These are phyloP conservation scores for Begonia fuchsioides DNA, from an alignment of 306 rosid species.

Conservation along the genomic window DNA sequence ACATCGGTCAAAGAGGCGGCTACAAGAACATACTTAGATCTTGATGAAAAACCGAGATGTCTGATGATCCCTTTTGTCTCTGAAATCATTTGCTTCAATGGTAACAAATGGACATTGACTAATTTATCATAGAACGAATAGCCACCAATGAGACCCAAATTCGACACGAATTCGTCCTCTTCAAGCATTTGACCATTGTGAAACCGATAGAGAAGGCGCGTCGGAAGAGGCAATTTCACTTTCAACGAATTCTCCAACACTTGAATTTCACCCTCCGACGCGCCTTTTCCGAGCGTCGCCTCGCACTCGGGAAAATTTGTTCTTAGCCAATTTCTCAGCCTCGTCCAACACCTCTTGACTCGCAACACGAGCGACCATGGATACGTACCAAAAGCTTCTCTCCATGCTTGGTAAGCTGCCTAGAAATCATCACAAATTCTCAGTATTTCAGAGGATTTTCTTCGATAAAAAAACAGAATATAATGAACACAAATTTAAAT, in stretches of 20 bases:
- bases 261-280: constrained; percentile 53
- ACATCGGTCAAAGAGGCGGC: constrained; percentile 38
- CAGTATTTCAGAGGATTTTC: too few relatives aligned
- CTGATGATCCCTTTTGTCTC: constrained; percentile 22
- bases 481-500: too few relatives aligned
- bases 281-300: constrained; percentile 59
- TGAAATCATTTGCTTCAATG: constrained; percentile 27
- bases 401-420: constrained; percentile 56
- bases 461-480: too few relatives aligned
- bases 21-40: constrained; percentile 38
- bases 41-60: constrained; percentile 20
- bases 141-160: constrained; percentile 76
- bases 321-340: constrained; percentile 37
- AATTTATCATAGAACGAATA: constrained; percentile 40
- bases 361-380: constrained; percentile 85
- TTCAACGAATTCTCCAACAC: constrained; percentile 33
- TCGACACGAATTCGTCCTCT: constrained; percentile 6
- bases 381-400: constrained; percentile 52
- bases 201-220: constrained; percentile 69
- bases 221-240: constrained; percentile 69
- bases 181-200: constrained; percentile 60
- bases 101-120: constrained; percentile 58
- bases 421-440: constrained; percentile 6
- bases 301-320: constrained; percentile 50
- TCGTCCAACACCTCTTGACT: constrained; percentile 65